Evolutionary conservation across 2,329 filamentous ascomycete species (phyloP), one percentile per base, ranked within the genome.

Genomic region (Aspergillus eucalypticola): DNA sequence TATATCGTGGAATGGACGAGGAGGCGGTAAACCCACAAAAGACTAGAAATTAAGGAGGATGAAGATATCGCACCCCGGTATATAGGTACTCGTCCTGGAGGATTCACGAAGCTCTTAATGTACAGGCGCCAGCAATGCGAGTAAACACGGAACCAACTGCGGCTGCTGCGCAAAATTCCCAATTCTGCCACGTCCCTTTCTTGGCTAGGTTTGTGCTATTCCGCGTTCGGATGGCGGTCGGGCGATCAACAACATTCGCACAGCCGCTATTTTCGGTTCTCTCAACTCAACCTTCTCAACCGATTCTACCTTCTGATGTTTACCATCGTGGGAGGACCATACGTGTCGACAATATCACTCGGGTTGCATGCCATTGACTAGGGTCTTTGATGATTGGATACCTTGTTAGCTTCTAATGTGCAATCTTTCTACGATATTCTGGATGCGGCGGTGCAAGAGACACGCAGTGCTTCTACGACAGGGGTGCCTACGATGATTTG

Each of bases 111-210:
- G 13, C 25, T 29, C 25, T 44, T 17, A n/a, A 50, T 41, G 8
- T n/a, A 15, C 15, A 51, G 27, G n/a, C 55, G 8, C 46, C 21
- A 51, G 23, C 35, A n/a, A 39, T 38, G 23, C n/a, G 23, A 46
- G 52, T 61, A 59, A 66, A 62, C 59, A 62, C 60, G 29, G 32
- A 44, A 54, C 25, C 25, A 15, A 35, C 35, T 25, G 32, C 41
- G 27, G 54, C 44, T 60, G 32, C 32, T 59, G 50, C 50, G 46
- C 48, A 60, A 59, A 41, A 52, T 55, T 50, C 32, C 48, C 39
- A 50, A 65, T 70, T 71, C 68, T 71, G 68, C 68, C 68, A 66
- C 64, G 64, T 64, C 61, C 55, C 55, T 39, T 59, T 58, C 56
- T 65, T 44, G 19, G 56, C 44, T 60, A 58, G 54, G 10, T 38